Evolutionary conservation across 2,329 filamentous ascomycete species (phyloP), one percentile per base, ranked within the genome.

Genomic region (Delphinella strobiligena): DNA sequence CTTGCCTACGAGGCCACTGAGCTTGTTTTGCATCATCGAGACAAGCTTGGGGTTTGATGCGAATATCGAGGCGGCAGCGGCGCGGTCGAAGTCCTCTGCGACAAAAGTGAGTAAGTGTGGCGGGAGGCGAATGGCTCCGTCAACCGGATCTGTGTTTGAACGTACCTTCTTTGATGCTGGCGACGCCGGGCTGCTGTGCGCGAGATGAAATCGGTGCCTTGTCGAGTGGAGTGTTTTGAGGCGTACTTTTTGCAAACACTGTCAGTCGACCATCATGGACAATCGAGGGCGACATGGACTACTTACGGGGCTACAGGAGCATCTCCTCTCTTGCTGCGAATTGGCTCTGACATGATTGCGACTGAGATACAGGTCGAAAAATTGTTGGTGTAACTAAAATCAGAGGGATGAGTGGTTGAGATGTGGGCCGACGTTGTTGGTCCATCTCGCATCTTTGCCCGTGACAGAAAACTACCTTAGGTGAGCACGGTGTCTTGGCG

Each of bases 161-260:
- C 75, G 63, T 68, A 96, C 91, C 91, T 78, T 98, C 91, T 64
- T 89, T 91, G 70, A 98, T 96, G 64, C 86, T 95, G 51, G 85
- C 72, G 48, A 98, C 81, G 51, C 82, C 85, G 47, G 91, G 91
- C 68, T 94, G 86, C 68, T 94, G 87, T 53, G 93, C 91, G 66
- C 91, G 89, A 47, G 89, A 96, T 39, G 88, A 93, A 67, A 98
- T 96, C 50, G 91, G 91, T 51, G 93, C 91, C 36, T 38, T 38
- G 70, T 89, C 88, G 51, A 86, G 82, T 52, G 91, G 91, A 41
- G 91, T 98, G 72, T 98, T 98, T 69, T 98, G 91, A 58, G 91
- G 91, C 59, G 91, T 98, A 57, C 91, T 96, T n/a, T 64, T 59
- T 51, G 38, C 53, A 44, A 46, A 51, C 51, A 31, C 15, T 52